Evolutionary conservation across 495 filamentous ascomycete genomes (phyloP), one percentile per base, ranked within the genome.

Genomic region (Penicillium roqueforti): DNA sequence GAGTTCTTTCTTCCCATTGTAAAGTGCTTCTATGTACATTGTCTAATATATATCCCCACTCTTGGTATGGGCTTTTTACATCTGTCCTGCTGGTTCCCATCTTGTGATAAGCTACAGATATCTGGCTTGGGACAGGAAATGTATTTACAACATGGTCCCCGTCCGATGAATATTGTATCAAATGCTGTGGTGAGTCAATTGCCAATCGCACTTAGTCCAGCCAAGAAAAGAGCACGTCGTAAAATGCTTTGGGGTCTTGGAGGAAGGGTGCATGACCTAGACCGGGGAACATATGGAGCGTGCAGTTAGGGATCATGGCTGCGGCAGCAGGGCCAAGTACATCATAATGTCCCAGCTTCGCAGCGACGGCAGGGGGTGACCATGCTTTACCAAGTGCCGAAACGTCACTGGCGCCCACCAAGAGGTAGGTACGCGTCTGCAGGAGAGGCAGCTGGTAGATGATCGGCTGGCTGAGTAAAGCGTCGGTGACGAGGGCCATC

Each of bases 211-310:
- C n/a, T n/a, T 54, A 54, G 23, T 37, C 44, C 6, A 54, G 19
- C 8, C 16, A 48, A 19, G 51, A 54, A 11, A 58, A 45, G 1
- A 58, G 44, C 2, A 58, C 44, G 10, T 55, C 28, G 25, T 59
- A 55, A 3, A 59, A 59, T 10, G 40, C 41, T 14, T 55, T 8
- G 2, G 56, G 56, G 22, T 55, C 56, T 41, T 59, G 56, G 13
- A 59, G 52, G 46, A 59, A 59, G 16, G 56, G 56, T 3, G 56
- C 56, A 55, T 59, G 56, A 8, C 56, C 56, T 14, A 59, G 47
- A 20, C 56, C 56, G 36, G 56, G 39, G 40, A 59, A 59, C 52
- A 55, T 59, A n/a, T 55, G 52, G 52, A 55, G 51, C 3, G 41
- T 55, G 46, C 46, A 51, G 16, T 59, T 47, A 8, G 56, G 52